phyloP scores from a whole-genome alignment of 257 asterid species.

The Vinca minor region DNA sequence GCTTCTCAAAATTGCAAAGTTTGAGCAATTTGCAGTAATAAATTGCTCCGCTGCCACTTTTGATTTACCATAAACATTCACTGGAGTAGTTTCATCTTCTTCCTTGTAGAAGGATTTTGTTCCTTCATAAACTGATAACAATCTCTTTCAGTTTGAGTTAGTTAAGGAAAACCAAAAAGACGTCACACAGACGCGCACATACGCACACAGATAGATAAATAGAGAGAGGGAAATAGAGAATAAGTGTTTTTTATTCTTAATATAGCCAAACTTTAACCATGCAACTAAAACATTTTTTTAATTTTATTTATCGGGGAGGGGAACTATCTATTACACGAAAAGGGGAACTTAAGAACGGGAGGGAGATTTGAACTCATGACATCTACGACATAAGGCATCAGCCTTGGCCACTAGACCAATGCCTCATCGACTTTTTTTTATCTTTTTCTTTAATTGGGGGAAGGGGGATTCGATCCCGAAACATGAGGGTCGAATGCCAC shows the following conservation, averaged over 20 bases:
- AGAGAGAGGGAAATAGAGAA: not conserved
- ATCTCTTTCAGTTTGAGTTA: slow-evolving; percentile 17
- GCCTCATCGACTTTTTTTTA: no score
- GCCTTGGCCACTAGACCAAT: no score
- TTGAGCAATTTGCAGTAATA: slow-evolving; percentile 44
- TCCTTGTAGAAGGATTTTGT: slow-evolving; percentile 79
- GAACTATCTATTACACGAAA: no score
- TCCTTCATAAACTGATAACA: slow-evolving; percentile 78
- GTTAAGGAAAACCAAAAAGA: slow-evolving; percentile 4
- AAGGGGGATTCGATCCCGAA: no score
- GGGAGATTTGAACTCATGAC: no score
- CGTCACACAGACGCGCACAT: not conserved
- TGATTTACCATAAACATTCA: slow-evolving; percentile 86
- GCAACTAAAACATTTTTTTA: not conserved
- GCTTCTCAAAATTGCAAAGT: slow-evolving; percentile 85
- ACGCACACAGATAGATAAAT: not conserved
- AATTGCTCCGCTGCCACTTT: slow-evolving; percentile 79
- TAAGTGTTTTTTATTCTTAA: not conserved
- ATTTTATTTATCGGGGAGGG: no score
- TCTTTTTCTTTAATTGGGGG: no score
- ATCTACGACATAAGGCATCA: no score
- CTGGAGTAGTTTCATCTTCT: slow-evolving; percentile 80
- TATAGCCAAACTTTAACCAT: no score
- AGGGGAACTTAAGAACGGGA: no score
- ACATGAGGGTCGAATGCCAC: no score